Conservation (phyloP, 2,329 filamentous ascomycete species). For the Ophiocordyceps robertsii region DNA sequence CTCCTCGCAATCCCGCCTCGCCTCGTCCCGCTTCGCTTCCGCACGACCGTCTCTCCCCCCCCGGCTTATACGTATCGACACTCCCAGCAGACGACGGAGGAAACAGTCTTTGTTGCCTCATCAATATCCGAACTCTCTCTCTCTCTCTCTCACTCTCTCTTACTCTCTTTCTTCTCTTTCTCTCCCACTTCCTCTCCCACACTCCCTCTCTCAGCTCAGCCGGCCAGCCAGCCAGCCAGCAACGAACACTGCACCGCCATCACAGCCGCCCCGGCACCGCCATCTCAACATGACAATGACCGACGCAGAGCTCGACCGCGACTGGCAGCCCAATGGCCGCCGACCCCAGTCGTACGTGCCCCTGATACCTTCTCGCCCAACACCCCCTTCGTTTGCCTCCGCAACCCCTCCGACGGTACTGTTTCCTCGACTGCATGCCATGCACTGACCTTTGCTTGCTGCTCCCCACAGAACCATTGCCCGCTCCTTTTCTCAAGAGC, state of each 20-base stretch:
- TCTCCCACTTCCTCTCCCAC: neutral
- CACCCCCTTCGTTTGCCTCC: neutral
- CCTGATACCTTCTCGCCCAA: neutral
- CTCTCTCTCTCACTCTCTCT: neutral
- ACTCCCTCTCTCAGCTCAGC: neutral
- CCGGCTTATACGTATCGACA: neutral
- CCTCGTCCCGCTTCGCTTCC: conserved; percentile 1
- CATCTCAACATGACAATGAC: conserved; percentile 21
- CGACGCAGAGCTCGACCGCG: conserved; percentile 58
- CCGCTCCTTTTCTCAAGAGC: conserved; percentile 70
- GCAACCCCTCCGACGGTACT: too few species aligned
- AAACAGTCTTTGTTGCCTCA: conserved; percentile 1
- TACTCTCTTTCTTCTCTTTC: neutral
- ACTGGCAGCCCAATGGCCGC: conserved; percentile 66
- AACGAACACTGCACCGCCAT: conserved; percentile 2
- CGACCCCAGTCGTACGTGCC: conserved; percentile 71
- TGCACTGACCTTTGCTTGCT: conserved; percentile 1
- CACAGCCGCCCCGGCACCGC: neutral
- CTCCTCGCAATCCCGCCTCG: neutral
- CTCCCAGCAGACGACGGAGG: neutral
- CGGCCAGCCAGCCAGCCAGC: neutral
- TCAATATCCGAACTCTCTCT: neutral
- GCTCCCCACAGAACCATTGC: conserved; percentile 58
- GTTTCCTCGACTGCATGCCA: neutral
- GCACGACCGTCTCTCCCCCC: neutral